These are phyloP conservation scores for Penstemon davidsonii DNA, from an alignment of 257 asterid genomes.

Conservation along the genomic window DNA sequence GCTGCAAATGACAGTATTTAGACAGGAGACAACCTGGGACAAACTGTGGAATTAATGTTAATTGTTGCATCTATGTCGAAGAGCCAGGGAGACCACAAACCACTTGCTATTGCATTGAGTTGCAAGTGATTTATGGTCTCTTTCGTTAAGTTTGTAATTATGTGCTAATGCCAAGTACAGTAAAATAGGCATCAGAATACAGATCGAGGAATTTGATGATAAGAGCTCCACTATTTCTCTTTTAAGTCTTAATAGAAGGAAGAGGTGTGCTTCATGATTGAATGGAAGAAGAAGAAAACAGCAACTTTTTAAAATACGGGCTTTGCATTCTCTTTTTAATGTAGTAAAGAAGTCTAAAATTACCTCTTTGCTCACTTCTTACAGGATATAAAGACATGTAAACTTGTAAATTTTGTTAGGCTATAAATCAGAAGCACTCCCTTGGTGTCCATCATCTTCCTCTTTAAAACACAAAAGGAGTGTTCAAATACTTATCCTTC, in stretches of 20 bases:
- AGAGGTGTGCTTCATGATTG: not conserved
- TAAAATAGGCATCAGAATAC: no score
- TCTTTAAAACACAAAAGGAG: not conserved
- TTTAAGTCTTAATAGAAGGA: not conserved
- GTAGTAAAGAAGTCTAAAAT: not conserved
- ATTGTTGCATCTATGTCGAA: not conserved
- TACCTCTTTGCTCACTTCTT: constrained; percentile 8
- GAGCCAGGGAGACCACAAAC: not conserved
- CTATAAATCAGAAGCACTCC: not conserved
- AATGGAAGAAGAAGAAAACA: not conserved
- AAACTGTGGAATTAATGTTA: not conserved
- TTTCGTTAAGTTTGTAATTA: not conserved
- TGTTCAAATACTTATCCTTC: not conserved
- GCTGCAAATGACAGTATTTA: not conserved
- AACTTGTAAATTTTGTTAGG: not conserved
- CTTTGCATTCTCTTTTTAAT: not conserved
- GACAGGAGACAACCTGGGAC: not conserved
- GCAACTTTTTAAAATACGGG: not conserved
- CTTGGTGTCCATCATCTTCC: not conserved
- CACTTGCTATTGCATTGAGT: no score
- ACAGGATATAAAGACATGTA: not conserved
- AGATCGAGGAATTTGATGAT: not conserved
- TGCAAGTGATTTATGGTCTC: not conserved
- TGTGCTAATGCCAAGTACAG: not conserved
- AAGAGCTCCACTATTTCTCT: not conserved